phyloP scores from a whole-genome alignment of 164 flowering plant species.

The Cinnamomum micranthum region DNA sequence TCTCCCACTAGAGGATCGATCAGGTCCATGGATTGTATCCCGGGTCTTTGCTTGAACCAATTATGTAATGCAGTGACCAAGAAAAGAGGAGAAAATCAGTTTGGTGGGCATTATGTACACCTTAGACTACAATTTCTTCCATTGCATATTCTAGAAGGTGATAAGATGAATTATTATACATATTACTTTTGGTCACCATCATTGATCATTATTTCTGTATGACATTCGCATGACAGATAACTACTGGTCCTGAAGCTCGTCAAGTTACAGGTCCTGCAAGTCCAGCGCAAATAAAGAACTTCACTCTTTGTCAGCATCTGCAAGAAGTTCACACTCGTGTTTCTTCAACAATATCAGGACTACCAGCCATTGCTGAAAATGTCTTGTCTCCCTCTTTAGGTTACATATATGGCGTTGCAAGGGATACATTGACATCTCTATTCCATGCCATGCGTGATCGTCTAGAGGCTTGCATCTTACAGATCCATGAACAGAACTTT shows the following conservation, averaged over 20 bases:
- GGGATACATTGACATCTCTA: constrained; percentile 80
- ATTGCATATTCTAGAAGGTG: too few relatives aligned
- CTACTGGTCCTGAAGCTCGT: constrained; percentile 92
- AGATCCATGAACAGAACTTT: constrained; percentile 91
- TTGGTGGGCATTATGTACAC: too few relatives aligned
- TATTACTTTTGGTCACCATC: neutral
- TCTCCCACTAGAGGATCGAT: too few relatives aligned
- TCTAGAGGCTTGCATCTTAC: constrained; percentile 80
- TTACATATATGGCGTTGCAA: constrained; percentile 74
- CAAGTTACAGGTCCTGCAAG: constrained; percentile 86
- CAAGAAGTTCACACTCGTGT: constrained; percentile 81
- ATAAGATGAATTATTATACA: neutral
- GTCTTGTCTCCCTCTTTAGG: constrained; percentile 75
- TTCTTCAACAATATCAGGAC: constrained; percentile 46
- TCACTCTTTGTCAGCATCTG: constrained; percentile 77
- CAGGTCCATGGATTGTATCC: too few relatives aligned
- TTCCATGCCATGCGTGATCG: constrained; percentile 89
- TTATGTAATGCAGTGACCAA: too few relatives aligned
- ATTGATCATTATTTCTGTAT: neutral
- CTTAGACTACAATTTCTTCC: too few relatives aligned
- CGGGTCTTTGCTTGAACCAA: too few relatives aligned
- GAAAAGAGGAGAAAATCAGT: too few relatives aligned
- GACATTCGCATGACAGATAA: constrained; percentile 51
- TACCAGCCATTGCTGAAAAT: constrained; percentile 73
- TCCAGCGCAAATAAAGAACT: constrained; percentile 77